Conservation (phyloP, 495 filamentous ascomycete species). For the Chaetomium tenue region DNA sequence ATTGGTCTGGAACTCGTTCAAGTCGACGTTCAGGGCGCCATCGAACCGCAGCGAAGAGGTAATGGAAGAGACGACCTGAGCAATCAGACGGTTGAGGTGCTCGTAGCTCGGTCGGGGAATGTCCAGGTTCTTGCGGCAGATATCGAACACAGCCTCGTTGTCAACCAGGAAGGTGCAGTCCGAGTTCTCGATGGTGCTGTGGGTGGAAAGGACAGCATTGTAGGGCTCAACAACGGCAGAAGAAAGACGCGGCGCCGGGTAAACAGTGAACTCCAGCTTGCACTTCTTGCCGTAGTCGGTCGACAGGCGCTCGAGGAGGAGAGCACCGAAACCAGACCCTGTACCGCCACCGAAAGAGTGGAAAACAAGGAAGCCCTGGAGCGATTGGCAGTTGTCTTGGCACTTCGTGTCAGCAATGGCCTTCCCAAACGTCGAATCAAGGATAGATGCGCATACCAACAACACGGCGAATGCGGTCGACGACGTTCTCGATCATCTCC, state of each 20-base stretch:
- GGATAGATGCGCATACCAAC: conserved; percentile 53
- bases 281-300: conserved; percentile 92
- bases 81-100: conserved; percentile 87
- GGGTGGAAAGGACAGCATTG: conserved; percentile 86
- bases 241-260: conserved; percentile 80
- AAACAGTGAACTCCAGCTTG: conserved; percentile 90
- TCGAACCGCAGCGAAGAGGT: conserved; percentile 88
- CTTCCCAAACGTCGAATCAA: not conserved
- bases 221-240: conserved; percentile 91
- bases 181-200: conserved; percentile 91
- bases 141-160: conserved; percentile 91
- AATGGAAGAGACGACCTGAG: conserved; percentile 89
- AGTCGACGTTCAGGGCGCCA: conserved; percentile 85
- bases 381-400: conserved; percentile 82
- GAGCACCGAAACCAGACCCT: conserved; percentile 84
- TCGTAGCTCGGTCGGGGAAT: conserved; percentile 83
- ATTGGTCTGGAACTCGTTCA: conserved; percentile 96
- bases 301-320: conserved; percentile 81
- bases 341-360: conserved; percentile 93
- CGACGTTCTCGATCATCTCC: conserved; percentile 79
- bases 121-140: conserved; percentile 84
- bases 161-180: conserved; percentile 93
- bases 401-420: conserved; percentile 25
- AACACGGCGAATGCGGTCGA: conserved; percentile 82
- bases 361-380: conserved; percentile 91